Evolutionary conservation across 164 flowering plant genomes (phyloP).

Genomic region (Chimonanthus praecox): DNA sequence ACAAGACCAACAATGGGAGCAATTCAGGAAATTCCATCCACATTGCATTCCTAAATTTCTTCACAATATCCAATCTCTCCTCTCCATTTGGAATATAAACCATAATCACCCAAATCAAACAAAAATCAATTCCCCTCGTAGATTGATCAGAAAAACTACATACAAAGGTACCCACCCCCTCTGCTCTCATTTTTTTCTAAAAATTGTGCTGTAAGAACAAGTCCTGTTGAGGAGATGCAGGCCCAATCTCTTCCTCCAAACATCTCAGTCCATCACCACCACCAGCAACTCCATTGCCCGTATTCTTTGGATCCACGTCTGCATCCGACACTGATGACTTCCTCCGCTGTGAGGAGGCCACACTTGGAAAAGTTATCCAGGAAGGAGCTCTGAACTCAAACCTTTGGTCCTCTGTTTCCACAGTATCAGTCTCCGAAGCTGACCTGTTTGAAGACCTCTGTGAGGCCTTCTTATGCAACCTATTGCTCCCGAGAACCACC

Average conservation of each 20-base stretch:
- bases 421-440: conserved; percentile 48
- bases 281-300: conserved; percentile 20
- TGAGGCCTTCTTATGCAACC: conserved; percentile 87
- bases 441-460: conserved; percentile 70
- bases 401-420: conserved; percentile 70
- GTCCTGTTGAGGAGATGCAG: conserved; percentile 82
- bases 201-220: conserved; percentile 91
- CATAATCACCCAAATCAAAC: conserved; percentile 3
- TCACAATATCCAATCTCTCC: conserved; percentile 1
- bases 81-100: neutral
- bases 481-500: conserved; percentile 82
- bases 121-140: neutral
- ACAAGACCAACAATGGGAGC: conserved; percentile 4
- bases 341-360: conserved; percentile 86
- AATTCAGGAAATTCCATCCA: conserved; percentile 14
- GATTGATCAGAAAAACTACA: conserved; percentile 1
- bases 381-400: conserved; percentile 87
- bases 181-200: conserved; percentile 17
- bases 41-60: conserved; percentile 6
- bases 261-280: conserved; percentile 59
- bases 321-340: conserved; percentile 86
- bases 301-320: conserved; percentile 51
- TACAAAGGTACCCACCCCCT: neutral
- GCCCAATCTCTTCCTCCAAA: conserved; percentile 89
- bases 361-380: conserved; percentile 97